Base-by-base conservation (phyloP, 805 yeast genomes). In the Cyberlindnera suaveolens region DNA sequence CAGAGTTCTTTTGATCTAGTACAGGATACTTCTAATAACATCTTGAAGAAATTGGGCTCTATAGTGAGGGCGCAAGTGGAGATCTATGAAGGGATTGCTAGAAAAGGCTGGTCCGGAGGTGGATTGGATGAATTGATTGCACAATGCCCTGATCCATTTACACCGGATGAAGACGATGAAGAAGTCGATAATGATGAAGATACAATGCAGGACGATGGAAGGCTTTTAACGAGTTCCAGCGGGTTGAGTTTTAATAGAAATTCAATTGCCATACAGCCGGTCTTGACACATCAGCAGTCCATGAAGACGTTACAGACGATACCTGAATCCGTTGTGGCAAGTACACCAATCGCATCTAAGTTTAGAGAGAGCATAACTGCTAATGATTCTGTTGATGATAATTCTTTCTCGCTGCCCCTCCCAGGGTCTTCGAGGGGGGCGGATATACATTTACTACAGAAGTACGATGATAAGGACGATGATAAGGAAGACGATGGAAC, bases 41-140 rank as follows among this genome's bases (percentile, higher is more conserved):
- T 85, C 5, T 67, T 84, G 37, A 61, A 64, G 16, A 69, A 72
- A 41, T 71, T 86, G 2, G 82, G 87, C 1, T 71, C 83, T 1
- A 68, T 84, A 5, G 80, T 86, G 2, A 67, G 87, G 39, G 90
- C 93, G 3, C 91, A 88, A 58, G 78, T 88, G 15, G 93, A 86
- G 53, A 78, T 87, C 16, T 79, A 77, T 52, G 95, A 85, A 54
- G 82, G 84, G 23, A 78, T 88, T 18, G 95, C 95, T 0, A 71
- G 78, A 44, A 88, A 88, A 57, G 93, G 95, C 5, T 82, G 89
- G 86, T 74, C 83, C 4, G 96, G 95, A 13, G 93, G 91, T 23
- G 96, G 96, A 0, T 64, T 88, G 30, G 96, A 87, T 56, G 80
- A 75, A 20, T 64, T 85, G 41, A 65, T 85, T 19, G 67, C 77